phyloP scores from a whole-genome alignment of 1,139 yeast species.

The Kazachstania sp. region DNA sequence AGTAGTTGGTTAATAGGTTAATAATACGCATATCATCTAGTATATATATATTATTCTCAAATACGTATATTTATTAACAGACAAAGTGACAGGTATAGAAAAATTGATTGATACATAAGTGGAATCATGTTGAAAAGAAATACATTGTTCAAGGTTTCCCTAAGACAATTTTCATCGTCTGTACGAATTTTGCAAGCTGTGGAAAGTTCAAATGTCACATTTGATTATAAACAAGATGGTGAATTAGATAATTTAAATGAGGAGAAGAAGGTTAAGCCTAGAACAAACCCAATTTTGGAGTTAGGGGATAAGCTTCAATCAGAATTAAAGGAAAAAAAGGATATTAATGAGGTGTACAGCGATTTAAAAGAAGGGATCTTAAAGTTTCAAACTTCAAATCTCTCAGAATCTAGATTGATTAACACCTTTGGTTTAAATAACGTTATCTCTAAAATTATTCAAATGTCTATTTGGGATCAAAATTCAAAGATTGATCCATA shows the following conservation, averaged over 20 bases:
- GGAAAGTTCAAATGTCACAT: neutral
- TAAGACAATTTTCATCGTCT: neutral
- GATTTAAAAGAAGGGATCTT: constrained; percentile 11
- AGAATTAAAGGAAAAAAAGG: no score
- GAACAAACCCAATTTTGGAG: constrained; percentile 1
- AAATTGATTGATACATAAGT: no score
- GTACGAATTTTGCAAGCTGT: neutral
- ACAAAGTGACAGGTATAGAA: no score
- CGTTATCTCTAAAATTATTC: constrained; percentile 15
- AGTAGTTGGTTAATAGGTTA: no score
- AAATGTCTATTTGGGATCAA: constrained; percentile 11
- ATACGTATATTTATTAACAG: no score
- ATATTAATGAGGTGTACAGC: constrained; percentile 9
- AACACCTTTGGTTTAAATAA: constrained; percentile 12
- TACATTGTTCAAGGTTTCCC: neutral
- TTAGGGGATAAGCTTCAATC: no score
- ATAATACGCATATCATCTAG: no score
- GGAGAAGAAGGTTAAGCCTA: neutral
- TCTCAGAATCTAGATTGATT: constrained; percentile 1
- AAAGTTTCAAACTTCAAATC: neutral
- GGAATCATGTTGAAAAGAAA: neutral
- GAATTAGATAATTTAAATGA: neutral
- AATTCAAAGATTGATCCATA: constrained; percentile 19
- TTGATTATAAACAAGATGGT: neutral
- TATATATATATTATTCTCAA: no score